These are phyloP conservation scores for Nicotiana obtusifolia DNA, from an alignment of 257 asterid genomes.

Conservation along the genomic window DNA sequence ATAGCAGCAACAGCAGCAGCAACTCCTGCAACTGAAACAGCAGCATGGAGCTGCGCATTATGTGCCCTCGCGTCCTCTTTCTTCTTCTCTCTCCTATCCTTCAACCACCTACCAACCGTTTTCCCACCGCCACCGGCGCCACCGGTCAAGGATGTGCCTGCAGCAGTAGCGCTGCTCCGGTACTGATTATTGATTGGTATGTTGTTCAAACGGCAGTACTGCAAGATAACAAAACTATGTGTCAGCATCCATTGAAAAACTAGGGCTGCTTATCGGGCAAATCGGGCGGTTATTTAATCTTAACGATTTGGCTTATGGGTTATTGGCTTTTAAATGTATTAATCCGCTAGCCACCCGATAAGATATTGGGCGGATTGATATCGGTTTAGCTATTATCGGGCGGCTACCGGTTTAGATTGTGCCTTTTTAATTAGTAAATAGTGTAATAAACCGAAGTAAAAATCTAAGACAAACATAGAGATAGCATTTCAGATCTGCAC, in stretches of 20 bases:
- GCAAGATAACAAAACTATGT: slow-evolving; percentile 13
- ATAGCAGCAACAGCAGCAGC: slow-evolving; percentile 98
- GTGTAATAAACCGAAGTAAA: too few species aligned
- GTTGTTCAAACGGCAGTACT: slow-evolving; percentile 49
- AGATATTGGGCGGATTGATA: too few species aligned
- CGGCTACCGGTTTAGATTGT: too few species aligned
- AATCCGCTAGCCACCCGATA: too few species aligned
- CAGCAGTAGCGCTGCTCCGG: slow-evolving; percentile 33
- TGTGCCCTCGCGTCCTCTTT: slow-evolving; percentile 87
- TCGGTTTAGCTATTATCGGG: too few species aligned
- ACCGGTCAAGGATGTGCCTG: slow-evolving; percentile 20
- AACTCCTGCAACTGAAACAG: slow-evolving; percentile 88
- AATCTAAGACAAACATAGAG: too few species aligned
- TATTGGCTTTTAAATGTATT: too few species aligned
- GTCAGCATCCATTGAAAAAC: slow-evolving; percentile 1
- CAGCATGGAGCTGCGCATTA: slow-evolving; percentile 96
- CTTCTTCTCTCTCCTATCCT: slow-evolving; percentile 92
- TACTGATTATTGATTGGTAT: slow-evolving; percentile 33
- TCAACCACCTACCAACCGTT: slow-evolving; percentile 95
- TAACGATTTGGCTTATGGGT: too few species aligned
- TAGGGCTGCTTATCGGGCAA: too few species aligned
- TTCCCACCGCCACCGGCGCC: slow-evolving; percentile 55
- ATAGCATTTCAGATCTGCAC: too few species aligned
- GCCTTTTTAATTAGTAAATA: too few species aligned
- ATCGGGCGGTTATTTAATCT: too few species aligned